phyloP scores from a whole-genome alignment of 2,329 filamentous ascomycete species.

The Ophiosphaerella narmari region DNA sequence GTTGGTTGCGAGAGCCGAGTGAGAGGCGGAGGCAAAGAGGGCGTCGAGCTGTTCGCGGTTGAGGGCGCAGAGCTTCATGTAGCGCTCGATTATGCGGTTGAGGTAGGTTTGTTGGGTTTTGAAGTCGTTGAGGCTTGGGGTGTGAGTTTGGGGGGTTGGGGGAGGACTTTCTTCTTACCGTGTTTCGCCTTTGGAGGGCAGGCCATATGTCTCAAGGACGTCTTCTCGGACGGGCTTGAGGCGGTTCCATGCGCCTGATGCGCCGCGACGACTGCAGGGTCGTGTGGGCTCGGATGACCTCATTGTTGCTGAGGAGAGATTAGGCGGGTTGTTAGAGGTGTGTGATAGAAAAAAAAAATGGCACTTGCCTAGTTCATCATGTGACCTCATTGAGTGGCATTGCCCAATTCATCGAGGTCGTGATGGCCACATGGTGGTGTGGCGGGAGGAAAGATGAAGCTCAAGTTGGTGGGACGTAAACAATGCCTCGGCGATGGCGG shows the following conservation, averaged over 20 bases:
- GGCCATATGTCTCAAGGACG: conserved; percentile 77
- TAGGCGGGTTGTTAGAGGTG: neutral
- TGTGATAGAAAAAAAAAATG: neutral
- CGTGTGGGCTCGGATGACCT: conserved; percentile 37
- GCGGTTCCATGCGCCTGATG: conserved; percentile 46
- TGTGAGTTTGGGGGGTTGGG: neutral
- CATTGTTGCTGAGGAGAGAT: conserved; percentile 19
- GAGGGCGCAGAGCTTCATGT: conserved; percentile 85
- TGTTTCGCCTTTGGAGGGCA: conserved; percentile 89
- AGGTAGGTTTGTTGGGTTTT: conserved; percentile 86
- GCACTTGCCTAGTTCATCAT: neutral
- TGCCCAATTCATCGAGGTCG: conserved; percentile 9
- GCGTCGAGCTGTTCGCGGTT: conserved; percentile 73
- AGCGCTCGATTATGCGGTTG: conserved; percentile 82
- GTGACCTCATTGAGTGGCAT: neutral
- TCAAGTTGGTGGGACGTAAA: conserved; percentile 31
- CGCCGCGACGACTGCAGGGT: conserved; percentile 44
- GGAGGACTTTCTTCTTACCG: conserved; percentile 59
- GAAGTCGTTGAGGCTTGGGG: conserved; percentile 56
- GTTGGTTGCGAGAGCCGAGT: conserved; percentile 8
- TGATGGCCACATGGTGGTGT: conserved; percentile 20
- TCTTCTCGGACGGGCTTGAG: conserved; percentile 77
- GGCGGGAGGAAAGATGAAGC: conserved; percentile 12
- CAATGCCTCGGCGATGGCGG: conserved; percentile 29
- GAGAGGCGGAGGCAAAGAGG: conserved; percentile 70